Evolutionary conservation across 2,329 filamentous ascomycete genomes (phyloP), one percentile per base, ranked within the genome.

Genomic region (Arthrobotrys sphaeroides): DNA sequence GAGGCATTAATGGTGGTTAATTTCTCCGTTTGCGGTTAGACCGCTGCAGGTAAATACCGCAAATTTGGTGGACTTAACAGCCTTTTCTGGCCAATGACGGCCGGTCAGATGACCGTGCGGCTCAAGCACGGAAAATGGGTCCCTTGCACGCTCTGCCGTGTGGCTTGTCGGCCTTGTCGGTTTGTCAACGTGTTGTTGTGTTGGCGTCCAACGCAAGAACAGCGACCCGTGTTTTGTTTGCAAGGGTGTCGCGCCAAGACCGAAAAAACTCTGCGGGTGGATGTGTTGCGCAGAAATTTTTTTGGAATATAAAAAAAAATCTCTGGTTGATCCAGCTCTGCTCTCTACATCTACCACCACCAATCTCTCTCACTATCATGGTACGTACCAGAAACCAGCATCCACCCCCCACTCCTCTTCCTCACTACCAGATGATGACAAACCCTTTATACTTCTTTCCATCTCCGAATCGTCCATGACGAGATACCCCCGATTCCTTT

Each of bases 381-480:
- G 61, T 66, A 66, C 20, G 61, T 68, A 42, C 40, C 20, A 16
- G 9, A 26, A 57, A 13, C 26, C 42, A n/a, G 13, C 9, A 28
- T 24, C 22, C 12, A 26, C 7, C 40, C 24, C 16, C 42, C 24
- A 20, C 13, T 36, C 40, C 38, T 13, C 18, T 28, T 16, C 18
- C n/a, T 9, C 20, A 10, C 51, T 16, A 40, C 53, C 49, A 66
- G 33, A 76, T 76, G 73, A 76, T 76, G 73, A 76, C 64, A 76
- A 67, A 64, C 42, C 47, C 24, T 18, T 26, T 26, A 78, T 55
- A 65, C 78, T 80, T 80, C 79, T 80, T 80, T 80, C 79, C 79
- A 77, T 78, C 76, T 79, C 79, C 72, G 76, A 80, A 77, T 79
- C 79, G 79, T 78, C 73, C 79, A 78, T 80, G 79, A 79, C 78